These are phyloP conservation scores for Lachancea waltii DNA, from an alignment of 805 yeast species.

Conservation along the genomic window DNA sequence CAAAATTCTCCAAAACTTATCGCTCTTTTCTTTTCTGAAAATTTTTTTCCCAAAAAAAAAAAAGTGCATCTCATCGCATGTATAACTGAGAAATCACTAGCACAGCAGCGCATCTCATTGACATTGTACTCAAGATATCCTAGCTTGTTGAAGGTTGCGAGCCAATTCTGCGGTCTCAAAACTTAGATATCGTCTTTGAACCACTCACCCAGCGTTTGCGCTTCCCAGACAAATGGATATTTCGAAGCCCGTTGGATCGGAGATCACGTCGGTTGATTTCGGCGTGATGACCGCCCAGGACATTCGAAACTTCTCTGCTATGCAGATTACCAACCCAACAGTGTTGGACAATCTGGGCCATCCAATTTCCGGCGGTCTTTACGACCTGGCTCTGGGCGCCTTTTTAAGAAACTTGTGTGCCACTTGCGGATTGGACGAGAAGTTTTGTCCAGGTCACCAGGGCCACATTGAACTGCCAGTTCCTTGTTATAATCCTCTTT, in stretches of 20 bases:
- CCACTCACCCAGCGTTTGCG: neutral
- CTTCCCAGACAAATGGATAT: conserved; percentile 64
- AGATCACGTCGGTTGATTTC: conserved; percentile 87
- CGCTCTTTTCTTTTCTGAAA: neutral
- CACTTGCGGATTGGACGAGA: conserved; percentile 93
- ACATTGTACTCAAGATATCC: no score
- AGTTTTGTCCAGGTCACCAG: conserved; percentile 95
- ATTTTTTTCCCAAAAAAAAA: conserved; percentile 1
- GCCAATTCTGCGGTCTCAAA: neutral
- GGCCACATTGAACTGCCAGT: conserved; percentile 97
- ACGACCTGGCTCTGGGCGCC: conserved; percentile 94
- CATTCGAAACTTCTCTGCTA: conserved; percentile 80
- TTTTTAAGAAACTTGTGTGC: conserved; percentile 82
- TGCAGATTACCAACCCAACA: conserved; percentile 90
- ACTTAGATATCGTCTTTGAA: neutral
- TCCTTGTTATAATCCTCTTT: conserved; percentile 91
- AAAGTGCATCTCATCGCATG: conserved; percentile 6
- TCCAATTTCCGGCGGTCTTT: conserved; percentile 88
- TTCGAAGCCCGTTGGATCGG: conserved; percentile 93
- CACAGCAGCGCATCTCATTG: conserved; percentile 2
- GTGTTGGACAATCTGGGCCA: conserved; percentile 96
- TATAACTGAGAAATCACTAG: conserved; percentile 1
- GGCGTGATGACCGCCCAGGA: conserved; percentile 77
- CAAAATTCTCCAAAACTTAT: no score
- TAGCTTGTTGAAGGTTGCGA: neutral